These are phyloP conservation scores for Aureobasidium sp. DNA, from an alignment of 2,329 filamentous ascomycete genomes.

Conservation along the genomic window DNA sequence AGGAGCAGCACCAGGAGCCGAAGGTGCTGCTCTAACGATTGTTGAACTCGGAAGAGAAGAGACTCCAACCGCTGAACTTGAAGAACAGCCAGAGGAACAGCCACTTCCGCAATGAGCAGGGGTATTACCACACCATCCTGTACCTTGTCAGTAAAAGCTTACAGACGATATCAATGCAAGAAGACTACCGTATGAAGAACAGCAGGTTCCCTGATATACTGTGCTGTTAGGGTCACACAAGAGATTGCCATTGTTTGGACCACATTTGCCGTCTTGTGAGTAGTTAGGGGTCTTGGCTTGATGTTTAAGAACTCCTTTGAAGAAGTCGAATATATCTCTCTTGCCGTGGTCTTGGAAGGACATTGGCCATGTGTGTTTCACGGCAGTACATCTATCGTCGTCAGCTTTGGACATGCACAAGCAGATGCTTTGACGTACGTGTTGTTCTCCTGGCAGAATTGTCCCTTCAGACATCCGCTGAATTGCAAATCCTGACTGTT, in stretches of 20 bases:
- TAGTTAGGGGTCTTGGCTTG: constrained; percentile 16
- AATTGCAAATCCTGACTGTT: constrained; percentile 19
- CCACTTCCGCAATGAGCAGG: constrained; percentile 30
- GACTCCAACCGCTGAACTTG: constrained; percentile 13
- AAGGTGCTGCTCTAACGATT: not conserved
- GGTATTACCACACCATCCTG: constrained; percentile 35
- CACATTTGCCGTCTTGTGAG: constrained; percentile 32
- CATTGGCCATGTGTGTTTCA: constrained; percentile 4
- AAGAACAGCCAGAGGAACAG: constrained; percentile 28
- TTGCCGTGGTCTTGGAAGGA: constrained; percentile 7
- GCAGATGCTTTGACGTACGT: constrained; percentile 22
- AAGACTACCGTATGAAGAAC: constrained; percentile 29
- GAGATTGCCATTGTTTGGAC: constrained; percentile 29
- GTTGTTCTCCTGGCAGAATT: constrained; percentile 28
- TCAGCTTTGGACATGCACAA: not conserved
- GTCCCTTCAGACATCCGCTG: constrained; percentile 29
- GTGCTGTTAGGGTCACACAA: constrained; percentile 37
- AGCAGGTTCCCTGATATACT: constrained; percentile 37
- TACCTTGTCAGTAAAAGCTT: constrained; percentile 13
- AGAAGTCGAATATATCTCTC: not conserved
- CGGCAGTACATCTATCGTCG: not conserved
- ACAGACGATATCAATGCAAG: constrained; percentile 9
- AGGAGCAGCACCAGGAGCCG: constrained; percentile 2
- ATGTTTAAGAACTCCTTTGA: not conserved
- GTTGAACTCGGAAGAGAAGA: not conserved